Conservation (phyloP, 2,329 filamentous ascomycete species). For the Calonectria fujianensis region DNA sequence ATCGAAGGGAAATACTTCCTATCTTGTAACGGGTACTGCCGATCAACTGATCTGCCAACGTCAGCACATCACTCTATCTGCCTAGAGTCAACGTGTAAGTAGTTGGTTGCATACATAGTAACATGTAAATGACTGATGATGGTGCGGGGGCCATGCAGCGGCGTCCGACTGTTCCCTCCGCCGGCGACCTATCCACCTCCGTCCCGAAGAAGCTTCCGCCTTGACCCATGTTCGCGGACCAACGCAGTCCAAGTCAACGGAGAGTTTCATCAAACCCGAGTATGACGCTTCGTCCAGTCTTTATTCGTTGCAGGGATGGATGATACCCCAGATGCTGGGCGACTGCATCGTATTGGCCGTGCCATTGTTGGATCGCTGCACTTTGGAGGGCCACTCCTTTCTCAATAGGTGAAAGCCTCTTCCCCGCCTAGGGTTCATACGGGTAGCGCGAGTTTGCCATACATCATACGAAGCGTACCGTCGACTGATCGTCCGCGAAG, state of each 20-base stretch:
- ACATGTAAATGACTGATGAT: conserved; percentile 25
- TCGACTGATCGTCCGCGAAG: conserved; percentile 18
- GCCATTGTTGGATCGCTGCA: neutral
- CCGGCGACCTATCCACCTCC: conserved; percentile 13
- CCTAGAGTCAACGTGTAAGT: neutral
- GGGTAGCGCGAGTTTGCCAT: neutral
- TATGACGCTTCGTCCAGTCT: conserved; percentile 13
- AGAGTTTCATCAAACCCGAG: conserved; percentile 15
- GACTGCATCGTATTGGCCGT: neutral
- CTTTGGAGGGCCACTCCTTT: neutral
- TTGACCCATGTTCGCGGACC: conserved; percentile 21
- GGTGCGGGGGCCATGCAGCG: conserved; percentile 8
- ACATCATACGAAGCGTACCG: conserved; percentile 1
- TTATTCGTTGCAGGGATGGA: conserved; percentile 15
- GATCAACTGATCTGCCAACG: neutral
- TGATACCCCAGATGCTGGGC: neutral
- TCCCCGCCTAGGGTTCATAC: conserved; percentile 2
- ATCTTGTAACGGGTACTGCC: neutral
- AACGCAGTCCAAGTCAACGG: conserved; percentile 13
- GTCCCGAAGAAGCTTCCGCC: conserved; percentile 16
- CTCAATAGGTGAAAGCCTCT: neutral
- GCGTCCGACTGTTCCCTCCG: neutral
- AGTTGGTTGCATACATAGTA: conserved; percentile 14
- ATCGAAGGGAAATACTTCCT: neutral
- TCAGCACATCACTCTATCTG: conserved; percentile 9